Base-by-base conservation (phyloP, 768 basidiomycete genomes). In the Kwoniella mangroviensis region DNA sequence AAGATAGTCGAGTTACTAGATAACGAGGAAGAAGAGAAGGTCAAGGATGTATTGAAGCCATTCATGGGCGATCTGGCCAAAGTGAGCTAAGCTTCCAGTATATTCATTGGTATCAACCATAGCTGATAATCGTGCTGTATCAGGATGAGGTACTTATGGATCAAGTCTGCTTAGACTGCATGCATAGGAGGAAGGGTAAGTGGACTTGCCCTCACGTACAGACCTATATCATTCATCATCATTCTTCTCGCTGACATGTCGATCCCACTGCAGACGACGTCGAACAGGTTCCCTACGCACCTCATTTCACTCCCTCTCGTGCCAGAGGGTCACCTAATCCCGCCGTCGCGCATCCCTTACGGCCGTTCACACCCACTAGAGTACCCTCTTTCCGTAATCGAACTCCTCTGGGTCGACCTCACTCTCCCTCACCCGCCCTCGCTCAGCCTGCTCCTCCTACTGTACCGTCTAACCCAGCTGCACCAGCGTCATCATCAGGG, bases 151-250 rank as follows among this genome's bases (percentile, higher is more conserved):
- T 61, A 55, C 63, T 76, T 59, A 74, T 93, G 71, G 94, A 97
- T 79, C 91, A 94, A 76, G 88, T 90, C 80, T 92, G 94, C 68
- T 86, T 98, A 21, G 93, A 96, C 79, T 87, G 97, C 71, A 97
- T 98, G 95, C 95, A 98, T 84, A 91, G 92, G 84, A 92, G 94
- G 82, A 87, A 89, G 71, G 94, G 96, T 86, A 90, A 92, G 85
- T 85, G 90, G 92, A 6, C 22, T 26, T 21, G 41, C 17, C 34
- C 21, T 34, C 34, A 34, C 12, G 26, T 28, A 55, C 24, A 49
- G 22, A 26, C 22, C 11, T 28, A 11, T 51, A 11, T 21, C 34
- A 34, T 34, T 34, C 34, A 34, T 34, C 34, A 34, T 34, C 34
- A 17, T 53, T 65, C 51, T 54, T n/a, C 13, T 34, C 4, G 15